Conservation (phyloP, 2,329 filamentous ascomycete genomes). For the Hypocreales sp. region DNA sequence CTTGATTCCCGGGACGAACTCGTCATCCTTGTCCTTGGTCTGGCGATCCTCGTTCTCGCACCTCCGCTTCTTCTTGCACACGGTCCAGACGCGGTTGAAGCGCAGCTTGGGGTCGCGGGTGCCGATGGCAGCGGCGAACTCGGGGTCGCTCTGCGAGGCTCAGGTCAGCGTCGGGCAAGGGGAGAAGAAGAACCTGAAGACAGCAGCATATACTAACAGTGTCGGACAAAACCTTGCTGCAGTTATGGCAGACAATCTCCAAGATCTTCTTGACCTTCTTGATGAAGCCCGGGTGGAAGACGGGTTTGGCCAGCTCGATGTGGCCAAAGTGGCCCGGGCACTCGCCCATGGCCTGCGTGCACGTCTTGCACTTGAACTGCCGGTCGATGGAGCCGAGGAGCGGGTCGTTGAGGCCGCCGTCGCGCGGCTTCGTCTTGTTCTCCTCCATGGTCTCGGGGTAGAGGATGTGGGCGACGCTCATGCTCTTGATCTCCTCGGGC, state of each 20-base stretch:
- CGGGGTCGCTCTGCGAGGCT: constrained; percentile 58
- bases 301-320: constrained; percentile 91
- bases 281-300: constrained; percentile 91
- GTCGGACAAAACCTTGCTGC: constrained; percentile 93
- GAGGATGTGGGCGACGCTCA: constrained; percentile 91
- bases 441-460: constrained; percentile 99
- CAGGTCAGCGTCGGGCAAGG: constrained; percentile 45
- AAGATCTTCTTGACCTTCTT: constrained; percentile 99
- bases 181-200: constrained; percentile 31
- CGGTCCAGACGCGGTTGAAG: constrained; percentile 82
- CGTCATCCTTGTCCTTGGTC: constrained; percentile 52
- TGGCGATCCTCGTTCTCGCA: constrained; percentile 71
- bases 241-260: constrained; percentile 98
- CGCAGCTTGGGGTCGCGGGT: constrained; percentile 87
- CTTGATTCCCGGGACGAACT: constrained; percentile 45
- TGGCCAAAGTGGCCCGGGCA: constrained; percentile 98
- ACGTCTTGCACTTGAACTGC: constrained; percentile 90
- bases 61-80: constrained; percentile 75
- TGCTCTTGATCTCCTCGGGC: constrained; percentile 96
- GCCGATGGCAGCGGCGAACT: constrained; percentile 67
- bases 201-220: constrained; percentile 67
- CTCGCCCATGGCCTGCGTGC: constrained; percentile 86
- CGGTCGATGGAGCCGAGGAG: constrained; percentile 93
- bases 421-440: constrained; percentile 75
- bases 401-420: constrained; percentile 87